Evolutionary conservation across 805 yeast genomes (phyloP), one percentile per base, ranked within the genome.

Genomic region (Sugiyamaella mastotermitis): DNA sequence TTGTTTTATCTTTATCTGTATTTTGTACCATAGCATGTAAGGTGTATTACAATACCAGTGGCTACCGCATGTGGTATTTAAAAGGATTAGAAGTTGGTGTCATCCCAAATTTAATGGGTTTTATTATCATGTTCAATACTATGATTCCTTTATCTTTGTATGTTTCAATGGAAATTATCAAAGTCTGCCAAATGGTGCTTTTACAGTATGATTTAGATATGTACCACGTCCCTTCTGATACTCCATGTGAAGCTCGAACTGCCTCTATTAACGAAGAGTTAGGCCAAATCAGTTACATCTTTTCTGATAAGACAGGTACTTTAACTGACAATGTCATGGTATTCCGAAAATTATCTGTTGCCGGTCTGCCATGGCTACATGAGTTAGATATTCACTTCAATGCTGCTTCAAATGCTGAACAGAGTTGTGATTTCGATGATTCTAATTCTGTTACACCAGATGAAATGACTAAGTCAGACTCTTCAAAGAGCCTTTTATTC

Each of bases 301-400:
- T 92, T 58, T 83, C 95, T 43, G 99, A 92, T 61, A 92, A 92
- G 59, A 92, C 98, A 0, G 99, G 99, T 7, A 92, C 99, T 0
- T 69, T 92, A 44, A 92, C 99, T 0, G 97, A 92, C 51, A 92
- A 92, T 56, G 64, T 80, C 51, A 92, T 92, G 99, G 64, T 90
- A 19, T 92, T 92, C 58, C 71, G 96, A 32, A 88, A 88, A 54
- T 74, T 90, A 49, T 76, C 94, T 7, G 80, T 92, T 4, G 80
- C 83, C 37, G 99, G 99, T 2, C 71, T 80, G 3, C 77, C 94
- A 4, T 92, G 96, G 96, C 54, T 78, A 7, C 98, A 92, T 59
- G 87, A 81, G 9, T 58, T 76, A 19, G 86, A 78, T 49, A 44
- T 72, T 18, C 56, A 68, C 35, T 48, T 66, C 11, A 55, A 48